Percentiles rank a stretch among this genome's conserved stretches.
These are phyloP conservation scores for Wickerhamomyces sp. DNA, from an alignment of 1,139 yeast species.

Conservation along the genomic window DNA sequence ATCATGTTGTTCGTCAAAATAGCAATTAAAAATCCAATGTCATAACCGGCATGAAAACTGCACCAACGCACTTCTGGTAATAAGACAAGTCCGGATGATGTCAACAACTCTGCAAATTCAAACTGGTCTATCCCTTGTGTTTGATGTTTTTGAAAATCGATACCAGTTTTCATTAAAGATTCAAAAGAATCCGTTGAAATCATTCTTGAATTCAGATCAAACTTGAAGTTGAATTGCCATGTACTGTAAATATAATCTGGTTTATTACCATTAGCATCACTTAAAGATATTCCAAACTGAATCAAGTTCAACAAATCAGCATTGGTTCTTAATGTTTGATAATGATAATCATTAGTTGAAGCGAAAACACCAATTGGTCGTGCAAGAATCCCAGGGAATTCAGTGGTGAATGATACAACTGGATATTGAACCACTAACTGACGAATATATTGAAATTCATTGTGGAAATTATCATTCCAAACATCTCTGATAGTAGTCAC, in stretches of 20 bases:
- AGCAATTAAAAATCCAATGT: conserved; percentile 82
- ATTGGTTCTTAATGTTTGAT: conserved; percentile 89
- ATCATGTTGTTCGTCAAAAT: conserved; percentile 69
- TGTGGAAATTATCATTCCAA: conserved; percentile 81
- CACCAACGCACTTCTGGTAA: conserved; percentile 78
- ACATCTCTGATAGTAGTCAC: conserved; percentile 44
- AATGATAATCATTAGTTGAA: conserved; percentile 87
- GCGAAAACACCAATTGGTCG: conserved; percentile 96
- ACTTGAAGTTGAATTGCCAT: conserved; percentile 93
- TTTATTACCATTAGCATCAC: conserved; percentile 72
- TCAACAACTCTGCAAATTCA: conserved; percentile 78
- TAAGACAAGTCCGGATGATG: conserved; percentile 80
- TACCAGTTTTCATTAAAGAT: conserved; percentile 73
- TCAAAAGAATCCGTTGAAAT: conserved; percentile 73
- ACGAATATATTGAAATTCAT: conserved; percentile 72
- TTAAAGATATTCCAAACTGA: conserved; percentile 81
- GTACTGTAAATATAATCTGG: conserved; percentile 73
- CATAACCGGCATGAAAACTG: conserved; percentile 93
- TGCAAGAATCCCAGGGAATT: conserved; percentile 94
- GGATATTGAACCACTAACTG: conserved; percentile 65
- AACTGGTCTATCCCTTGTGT: conserved; percentile 74
- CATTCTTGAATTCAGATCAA: conserved; percentile 76
- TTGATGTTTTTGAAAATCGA: conserved; percentile 74
- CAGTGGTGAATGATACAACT: conserved; percentile 77
- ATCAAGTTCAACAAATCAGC: conserved; percentile 82